Conservation (phyloP, 1,139 yeast genomes). For the Yamadazyma siamensis region DNA sequence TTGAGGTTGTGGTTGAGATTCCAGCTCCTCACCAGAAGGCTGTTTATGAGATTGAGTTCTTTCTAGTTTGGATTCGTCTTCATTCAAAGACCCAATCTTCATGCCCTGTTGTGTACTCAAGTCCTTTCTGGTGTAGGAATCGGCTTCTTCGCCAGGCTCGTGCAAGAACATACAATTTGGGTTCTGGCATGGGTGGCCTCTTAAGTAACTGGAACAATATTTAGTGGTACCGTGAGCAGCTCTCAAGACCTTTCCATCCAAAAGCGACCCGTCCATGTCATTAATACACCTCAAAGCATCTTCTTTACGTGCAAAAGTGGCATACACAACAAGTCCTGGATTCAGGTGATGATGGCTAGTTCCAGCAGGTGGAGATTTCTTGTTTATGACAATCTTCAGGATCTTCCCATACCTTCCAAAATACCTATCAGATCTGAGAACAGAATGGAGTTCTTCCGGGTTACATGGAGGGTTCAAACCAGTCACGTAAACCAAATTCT, state of each 20-base stretch:
- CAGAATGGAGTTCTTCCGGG: conserved; percentile 83
- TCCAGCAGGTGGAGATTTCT: conserved; percentile 53
- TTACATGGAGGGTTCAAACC: conserved; percentile 91
- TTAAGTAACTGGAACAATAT: conserved; percentile 89
- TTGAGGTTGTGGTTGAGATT: too few relatives aligned
- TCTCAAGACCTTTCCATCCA: conserved; percentile 81
- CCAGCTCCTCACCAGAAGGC: conserved; percentile 15
- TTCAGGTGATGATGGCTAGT: conserved; percentile 42
- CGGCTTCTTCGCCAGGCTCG: conserved; percentile 99
- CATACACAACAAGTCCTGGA: conserved; percentile 92
- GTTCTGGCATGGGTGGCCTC: conserved; percentile 96
- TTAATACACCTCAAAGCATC: conserved; percentile 92
- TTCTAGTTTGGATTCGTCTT: conserved; percentile 12
- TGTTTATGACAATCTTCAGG: conserved; percentile 88
- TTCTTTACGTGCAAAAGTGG: conserved; percentile 87
- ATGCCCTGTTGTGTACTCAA: conserved; percentile 77
- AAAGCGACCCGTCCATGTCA: conserved; percentile 90
- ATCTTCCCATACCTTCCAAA: conserved; percentile 98
- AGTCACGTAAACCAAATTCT: conserved; percentile 93
- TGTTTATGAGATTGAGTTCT: conserved; percentile 1
- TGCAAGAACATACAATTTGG: conserved; percentile 99
- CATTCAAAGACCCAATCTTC: conserved; percentile 51
- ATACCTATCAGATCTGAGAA: conserved; percentile 85
- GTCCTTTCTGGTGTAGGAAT: conserved; percentile 91
- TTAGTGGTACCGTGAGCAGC: conserved; percentile 99